phyloP scores from a whole-genome alignment of 164 flowering plant species.

The Liriodendron chinense region DNA sequence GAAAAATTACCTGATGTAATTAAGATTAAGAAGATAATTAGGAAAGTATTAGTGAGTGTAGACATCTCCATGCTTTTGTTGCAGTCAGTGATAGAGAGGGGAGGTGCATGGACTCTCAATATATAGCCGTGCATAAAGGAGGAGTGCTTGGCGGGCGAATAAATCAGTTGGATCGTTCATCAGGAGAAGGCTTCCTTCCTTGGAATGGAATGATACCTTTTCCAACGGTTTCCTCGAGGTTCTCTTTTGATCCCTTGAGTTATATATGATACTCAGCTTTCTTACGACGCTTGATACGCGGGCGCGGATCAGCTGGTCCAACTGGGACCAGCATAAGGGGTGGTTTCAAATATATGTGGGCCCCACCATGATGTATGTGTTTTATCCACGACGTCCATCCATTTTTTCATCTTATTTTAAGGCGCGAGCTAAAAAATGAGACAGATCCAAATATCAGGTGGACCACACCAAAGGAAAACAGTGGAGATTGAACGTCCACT shows the following conservation, averaged over 20 bases:
- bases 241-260: neutral
- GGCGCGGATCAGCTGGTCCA: too few species aligned
- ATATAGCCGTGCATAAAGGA: neutral
- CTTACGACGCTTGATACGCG: too few species aligned
- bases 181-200: slow-evolving; percentile 7
- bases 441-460: too few species aligned
- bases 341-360: too few species aligned
- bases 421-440: too few species aligned
- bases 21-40: neutral
- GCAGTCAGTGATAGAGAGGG: neutral
- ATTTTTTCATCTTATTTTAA: too few species aligned
- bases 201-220: slow-evolving; percentile 3
- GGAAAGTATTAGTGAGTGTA: neutral
- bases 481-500: too few species aligned
- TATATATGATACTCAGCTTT: too few species aligned
- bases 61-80: neutral
- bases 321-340: too few species aligned
- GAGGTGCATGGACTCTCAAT: neutral
- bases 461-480: too few species aligned
- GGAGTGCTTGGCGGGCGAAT: slow-evolving; percentile 6
- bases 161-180: neutral
- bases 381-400: too few species aligned
- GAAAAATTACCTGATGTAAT: slow-evolving; percentile 4
- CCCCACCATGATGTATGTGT: too few species aligned
- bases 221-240: neutral